Evolutionary conservation across 2,329 filamentous ascomycete species (phyloP).

Genomic region (Karstenula rhodostoma): DNA sequence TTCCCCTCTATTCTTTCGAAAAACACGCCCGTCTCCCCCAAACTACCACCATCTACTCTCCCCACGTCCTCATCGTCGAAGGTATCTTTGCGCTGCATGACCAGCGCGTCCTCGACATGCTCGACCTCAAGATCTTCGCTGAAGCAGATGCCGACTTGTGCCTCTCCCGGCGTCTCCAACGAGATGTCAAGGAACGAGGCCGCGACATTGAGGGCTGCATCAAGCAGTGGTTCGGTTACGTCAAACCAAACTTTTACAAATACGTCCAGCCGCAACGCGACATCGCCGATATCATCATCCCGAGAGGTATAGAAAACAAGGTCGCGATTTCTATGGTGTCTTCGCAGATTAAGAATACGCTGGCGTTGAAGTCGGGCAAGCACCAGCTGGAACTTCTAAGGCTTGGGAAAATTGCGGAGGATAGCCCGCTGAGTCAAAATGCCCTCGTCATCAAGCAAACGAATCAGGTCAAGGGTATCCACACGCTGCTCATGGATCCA

Average conservation of each 20-base stretch:
- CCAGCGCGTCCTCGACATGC: constrained; percentile 79
- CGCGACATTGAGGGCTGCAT: constrained; percentile 94
- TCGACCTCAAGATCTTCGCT: constrained; percentile 97
- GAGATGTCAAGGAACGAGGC: constrained; percentile 88
- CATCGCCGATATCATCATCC: constrained; percentile 93
- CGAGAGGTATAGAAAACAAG: constrained; percentile 90
- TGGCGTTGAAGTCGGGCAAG: constrained; percentile 83
- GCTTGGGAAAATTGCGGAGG: constrained; percentile 75
- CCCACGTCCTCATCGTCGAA: constrained; percentile 93
- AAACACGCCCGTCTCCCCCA: constrained; percentile 82
- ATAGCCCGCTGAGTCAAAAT: constrained; percentile 75
- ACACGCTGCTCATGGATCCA: constrained; percentile 86
- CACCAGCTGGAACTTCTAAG: constrained; percentile 82
- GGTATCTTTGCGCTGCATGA: constrained; percentile 97
- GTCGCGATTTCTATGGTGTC: constrained; percentile 96
- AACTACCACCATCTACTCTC: constrained; percentile 92
- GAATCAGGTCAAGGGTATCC: constrained; percentile 84
- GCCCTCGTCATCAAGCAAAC: constrained; percentile 79
- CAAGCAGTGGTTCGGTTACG: constrained; percentile 96
- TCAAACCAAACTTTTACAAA: constrained; percentile 96
- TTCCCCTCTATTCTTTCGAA: constrained; percentile 94
- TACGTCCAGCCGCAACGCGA: constrained; percentile 92
- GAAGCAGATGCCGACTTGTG: constrained; percentile 96
- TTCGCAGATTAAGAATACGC: constrained; percentile 87
- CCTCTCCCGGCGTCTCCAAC: constrained; percentile 65